Evolutionary conservation across 2,329 filamentous ascomycete genomes (phyloP), one percentile per base, ranked within the genome.

Genomic region (Penicillium digitatum): DNA sequence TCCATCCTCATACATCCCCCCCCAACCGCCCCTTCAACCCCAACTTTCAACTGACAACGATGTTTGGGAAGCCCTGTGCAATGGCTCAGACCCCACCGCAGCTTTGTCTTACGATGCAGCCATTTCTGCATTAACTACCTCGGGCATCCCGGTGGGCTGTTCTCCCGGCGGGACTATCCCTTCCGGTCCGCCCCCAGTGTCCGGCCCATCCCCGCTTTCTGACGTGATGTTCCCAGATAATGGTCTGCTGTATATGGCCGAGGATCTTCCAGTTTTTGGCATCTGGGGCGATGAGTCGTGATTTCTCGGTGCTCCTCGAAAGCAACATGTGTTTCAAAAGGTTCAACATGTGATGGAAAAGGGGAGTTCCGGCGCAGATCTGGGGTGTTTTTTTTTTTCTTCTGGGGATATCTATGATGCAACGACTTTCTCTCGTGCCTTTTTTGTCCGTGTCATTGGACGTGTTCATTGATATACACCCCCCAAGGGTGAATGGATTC

Each of bases 231-330:
- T 72, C 16, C 64, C 69, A 0, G 69, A 70, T 5, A 70, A 70
- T 38, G 69, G 69, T 1, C 58, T 72, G 14, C 52, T 72, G 7
- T 72, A 72, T 32, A 69, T 70, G 66, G 69, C 69, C 0, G 69
- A 72, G 31, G 69, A 71, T 50, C 56, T 71, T 8, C 66, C 68
- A 0, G 63, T 68, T 1, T 70, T 71, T 52, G 69, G 69, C 3
- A 59, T 70, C 6, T 72, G 69, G 66, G 64, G 57, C 48, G 68
- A 59, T 1, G 61, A 71, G 20, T 35, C 59, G 12, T 66, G 57
- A 62, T 42, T 29, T 26, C 14, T 4, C n/a, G 16, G 18, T 12
- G 12, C 34, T 20, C 9, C 2, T 27, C 5, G 29, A 6, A 20
- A 40, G 14, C 9, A 6, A 26, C 11, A 20, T 16, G 3, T 34